A percentile compares a stretch with the other conserved stretches of the same genome.
These are phyloP conservation scores for Paecilomyces formosus DNA, from an alignment of 2,329 filamentous ascomycete genomes.

Conservation along the genomic window DNA sequence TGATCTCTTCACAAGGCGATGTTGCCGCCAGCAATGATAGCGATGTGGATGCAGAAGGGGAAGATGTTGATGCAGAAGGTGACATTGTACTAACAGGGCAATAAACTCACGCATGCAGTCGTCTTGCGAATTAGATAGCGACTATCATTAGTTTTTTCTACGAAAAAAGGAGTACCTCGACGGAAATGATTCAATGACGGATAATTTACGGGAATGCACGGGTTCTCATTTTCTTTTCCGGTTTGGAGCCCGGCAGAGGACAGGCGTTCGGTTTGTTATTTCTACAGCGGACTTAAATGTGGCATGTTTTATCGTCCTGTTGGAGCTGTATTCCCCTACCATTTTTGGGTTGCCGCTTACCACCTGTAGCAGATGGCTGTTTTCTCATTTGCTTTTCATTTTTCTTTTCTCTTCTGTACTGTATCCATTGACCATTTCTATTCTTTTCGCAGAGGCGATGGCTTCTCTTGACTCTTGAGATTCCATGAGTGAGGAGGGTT, in stretches of 20 bases:
- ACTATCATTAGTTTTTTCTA: neutral
- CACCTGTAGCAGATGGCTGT: neutral
- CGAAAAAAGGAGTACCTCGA: neutral
- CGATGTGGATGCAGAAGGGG: conserved; percentile 8
- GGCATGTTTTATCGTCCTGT: neutral
- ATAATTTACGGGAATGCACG: neutral
- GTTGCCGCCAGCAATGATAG: conserved; percentile 13
- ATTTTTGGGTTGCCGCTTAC: neutral
- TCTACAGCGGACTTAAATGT: neutral
- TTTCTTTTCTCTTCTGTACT: conserved; percentile 2
- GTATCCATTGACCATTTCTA: neutral
- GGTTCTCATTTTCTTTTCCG: neutral
- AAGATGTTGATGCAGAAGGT: conserved; percentile 10
- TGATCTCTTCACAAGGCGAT: conserved; percentile 18
- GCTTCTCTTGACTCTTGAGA: neutral
- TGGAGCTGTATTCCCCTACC: neutral
- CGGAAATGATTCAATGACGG: neutral
- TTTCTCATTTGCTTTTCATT: neutral
- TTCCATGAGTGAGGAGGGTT: neutral
- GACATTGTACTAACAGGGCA: neutral
- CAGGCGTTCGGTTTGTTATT: neutral
- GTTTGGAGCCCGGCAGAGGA: neutral
- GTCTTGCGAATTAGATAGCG: neutral
- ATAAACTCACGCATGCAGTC: neutral
- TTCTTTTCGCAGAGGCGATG: neutral